Evolutionary conservation across 441 rosid species (phyloP).

Genomic region (Arabidopsis hybrid): DNA sequence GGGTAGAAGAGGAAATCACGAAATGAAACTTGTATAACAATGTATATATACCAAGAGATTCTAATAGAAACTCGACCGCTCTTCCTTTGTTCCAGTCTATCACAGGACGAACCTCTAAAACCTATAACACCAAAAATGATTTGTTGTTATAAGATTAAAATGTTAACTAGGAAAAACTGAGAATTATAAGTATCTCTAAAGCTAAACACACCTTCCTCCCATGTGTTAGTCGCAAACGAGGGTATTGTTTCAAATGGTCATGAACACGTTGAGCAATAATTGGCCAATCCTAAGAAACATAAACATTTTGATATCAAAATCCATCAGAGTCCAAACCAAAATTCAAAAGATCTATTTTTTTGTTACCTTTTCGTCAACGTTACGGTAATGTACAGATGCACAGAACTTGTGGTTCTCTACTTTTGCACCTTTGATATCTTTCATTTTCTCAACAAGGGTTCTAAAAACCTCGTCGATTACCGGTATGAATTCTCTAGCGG

Average conservation of each 20-base stretch:
- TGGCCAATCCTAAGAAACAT: slow-evolving; percentile 70
- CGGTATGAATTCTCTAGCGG: slow-evolving; percentile 83
- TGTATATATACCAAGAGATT: slow-evolving; percentile 71
- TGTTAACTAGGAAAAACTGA: neutral
- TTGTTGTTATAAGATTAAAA: neutral
- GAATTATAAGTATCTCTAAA: neutral
- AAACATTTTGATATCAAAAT: slow-evolving; percentile 1
- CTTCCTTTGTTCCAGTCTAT: slow-evolving; percentile 96
- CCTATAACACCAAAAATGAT: slow-evolving; percentile 50
- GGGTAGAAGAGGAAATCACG: neutral
- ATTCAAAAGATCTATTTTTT: neutral
- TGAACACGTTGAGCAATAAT: slow-evolving; percentile 82
- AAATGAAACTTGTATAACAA: neutral
- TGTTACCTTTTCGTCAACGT: slow-evolving; percentile 90
- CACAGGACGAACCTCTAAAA: slow-evolving; percentile 93
- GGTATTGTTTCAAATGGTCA: slow-evolving; percentile 75
- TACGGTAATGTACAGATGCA: slow-evolving; percentile 91
- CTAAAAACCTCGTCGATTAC: slow-evolving; percentile 85
- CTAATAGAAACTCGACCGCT: slow-evolving; percentile 89
- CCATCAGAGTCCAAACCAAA: neutral
- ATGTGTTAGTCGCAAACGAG: slow-evolving; percentile 83
- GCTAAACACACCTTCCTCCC: slow-evolving; percentile 80
- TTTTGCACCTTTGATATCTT: slow-evolving; percentile 74
- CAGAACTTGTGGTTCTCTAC: slow-evolving; percentile 97
- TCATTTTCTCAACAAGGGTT: slow-evolving; percentile 81